Evolutionary conservation across 306 rosid species (phyloP).

Genomic region (Senna tora): DNA sequence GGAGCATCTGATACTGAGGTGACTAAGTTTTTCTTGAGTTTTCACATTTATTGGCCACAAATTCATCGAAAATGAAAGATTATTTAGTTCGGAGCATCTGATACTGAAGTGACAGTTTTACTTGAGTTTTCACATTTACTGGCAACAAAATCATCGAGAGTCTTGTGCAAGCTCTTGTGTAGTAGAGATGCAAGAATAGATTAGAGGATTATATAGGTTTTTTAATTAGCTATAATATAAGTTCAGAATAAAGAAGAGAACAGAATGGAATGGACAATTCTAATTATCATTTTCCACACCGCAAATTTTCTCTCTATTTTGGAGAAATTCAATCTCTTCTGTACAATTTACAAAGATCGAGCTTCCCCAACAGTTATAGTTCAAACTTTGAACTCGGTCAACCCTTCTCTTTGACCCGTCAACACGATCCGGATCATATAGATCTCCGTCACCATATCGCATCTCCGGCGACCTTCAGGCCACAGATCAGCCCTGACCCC

Average conservation of each 20-base stretch:
- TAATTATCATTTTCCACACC: slow-evolving; percentile 10
- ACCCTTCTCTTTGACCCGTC: background rate
- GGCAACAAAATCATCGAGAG: no score
- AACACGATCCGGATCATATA: background rate
- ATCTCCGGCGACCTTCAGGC: slow-evolving; percentile 25
- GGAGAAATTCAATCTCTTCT: slow-evolving; percentile 5
- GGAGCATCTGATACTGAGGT: no score
- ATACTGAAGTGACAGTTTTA: no score
- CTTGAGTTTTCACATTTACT: no score
- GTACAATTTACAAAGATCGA: slow-evolving; percentile 38
- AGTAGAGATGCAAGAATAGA: no score
- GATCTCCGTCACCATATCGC: background rate
- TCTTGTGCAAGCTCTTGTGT: no score
- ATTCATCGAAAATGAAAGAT: no score
- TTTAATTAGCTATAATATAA: background rate
- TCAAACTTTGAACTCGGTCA: slow-evolving; percentile 34
- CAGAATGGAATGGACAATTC: background rate
- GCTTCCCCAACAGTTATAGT: background rate
- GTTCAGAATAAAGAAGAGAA: background rate
- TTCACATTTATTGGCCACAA: no score
- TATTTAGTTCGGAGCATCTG: no score
- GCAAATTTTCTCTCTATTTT: background rate
- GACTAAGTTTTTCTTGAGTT: no score
- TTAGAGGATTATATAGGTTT: no score
- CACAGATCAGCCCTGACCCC: slow-evolving; percentile 77